Percentiles rank a stretch among this genome's conserved stretches.
Evolutionary conservation across 2,329 filamentous ascomycete species (phyloP).

Genomic region (Paraphoma chrysanthemicola): DNA sequence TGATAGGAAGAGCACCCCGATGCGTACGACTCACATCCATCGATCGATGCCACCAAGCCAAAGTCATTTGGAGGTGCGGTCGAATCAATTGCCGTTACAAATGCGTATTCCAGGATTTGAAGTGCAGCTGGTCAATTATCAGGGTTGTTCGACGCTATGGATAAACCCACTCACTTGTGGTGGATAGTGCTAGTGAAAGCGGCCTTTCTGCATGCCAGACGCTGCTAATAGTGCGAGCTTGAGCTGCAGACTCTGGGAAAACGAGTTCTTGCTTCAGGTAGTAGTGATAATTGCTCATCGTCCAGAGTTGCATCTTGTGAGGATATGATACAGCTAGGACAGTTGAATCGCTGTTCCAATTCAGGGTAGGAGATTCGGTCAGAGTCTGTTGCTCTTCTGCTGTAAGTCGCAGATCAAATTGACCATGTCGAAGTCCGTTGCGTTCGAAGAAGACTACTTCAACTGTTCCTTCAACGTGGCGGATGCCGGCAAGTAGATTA

Average conservation of each 20-base stretch:
- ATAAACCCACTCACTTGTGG: conserved; percentile 25
- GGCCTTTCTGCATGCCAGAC: conserved; percentile 88
- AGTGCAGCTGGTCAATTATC: conserved; percentile 52
- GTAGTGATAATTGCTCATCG: conserved; percentile 96
- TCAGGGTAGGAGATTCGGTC: conserved; percentile 68
- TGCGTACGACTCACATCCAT: conserved; percentile 65
- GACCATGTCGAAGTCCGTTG: conserved; percentile 94
- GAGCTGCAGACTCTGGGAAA: conserved; percentile 26
- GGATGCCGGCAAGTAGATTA: conserved; percentile 87
- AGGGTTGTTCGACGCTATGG: not conserved
- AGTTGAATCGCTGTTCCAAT: conserved; percentile 92
- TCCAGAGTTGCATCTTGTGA: conserved; percentile 89
- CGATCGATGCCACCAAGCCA: conserved; percentile 82
- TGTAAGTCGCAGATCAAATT: conserved; percentile 80
- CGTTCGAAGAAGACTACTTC: conserved; percentile 95
- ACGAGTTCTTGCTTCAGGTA: conserved; percentile 90
- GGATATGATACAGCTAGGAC: conserved; percentile 82
- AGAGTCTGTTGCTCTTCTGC: conserved; percentile 64
- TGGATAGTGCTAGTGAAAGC: conserved; percentile 68
- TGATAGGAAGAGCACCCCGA: no score
- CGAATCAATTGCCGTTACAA: conserved; percentile 72
- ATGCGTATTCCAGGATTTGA: conserved; percentile 68
- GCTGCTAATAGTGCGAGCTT: conserved; percentile 19
- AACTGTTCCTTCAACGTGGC: conserved; percentile 71
- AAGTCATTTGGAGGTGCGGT: conserved; percentile 75